A percentile compares a stretch with the other conserved stretches of the same genome.
phyloP scores from a whole-genome alignment of 2,329 filamentous ascomycete species.

The Cladophialophora bantiana region DNA sequence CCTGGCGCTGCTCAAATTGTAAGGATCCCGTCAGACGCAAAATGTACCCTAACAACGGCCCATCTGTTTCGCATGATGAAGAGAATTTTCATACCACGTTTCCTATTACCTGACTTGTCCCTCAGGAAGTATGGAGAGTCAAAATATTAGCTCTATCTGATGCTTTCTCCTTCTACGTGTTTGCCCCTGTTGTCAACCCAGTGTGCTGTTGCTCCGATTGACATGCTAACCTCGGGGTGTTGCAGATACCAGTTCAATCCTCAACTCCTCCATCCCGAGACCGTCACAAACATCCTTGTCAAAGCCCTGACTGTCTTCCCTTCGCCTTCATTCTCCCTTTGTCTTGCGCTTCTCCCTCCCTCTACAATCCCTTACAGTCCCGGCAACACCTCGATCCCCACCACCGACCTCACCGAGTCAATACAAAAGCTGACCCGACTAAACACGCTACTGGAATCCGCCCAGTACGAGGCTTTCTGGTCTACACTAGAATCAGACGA shows the following conservation, averaged over 20 bases:
- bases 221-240: constrained; percentile 30
- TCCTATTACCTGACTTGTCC: constrained; percentile 91
- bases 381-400: constrained; percentile 51
- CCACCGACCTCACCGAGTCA: constrained; percentile 75
- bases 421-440: constrained; percentile 85
- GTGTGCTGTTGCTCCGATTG: neutral
- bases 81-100: constrained; percentile 75
- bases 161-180: neutral
- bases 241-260: constrained; percentile 98
- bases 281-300: constrained; percentile 98
- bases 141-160: constrained; percentile 79
- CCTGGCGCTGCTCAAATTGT: constrained; percentile 95
- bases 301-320: constrained; percentile 98
- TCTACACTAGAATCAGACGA: constrained; percentile 89
- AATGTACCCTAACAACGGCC: neutral
- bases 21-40: constrained; percentile 48
- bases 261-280: constrained; percentile 94
- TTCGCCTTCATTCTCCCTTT: constrained; percentile 91
- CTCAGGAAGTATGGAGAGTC: constrained; percentile 69
- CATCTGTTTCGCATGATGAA: constrained; percentile 71
- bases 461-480: constrained; percentile 94
- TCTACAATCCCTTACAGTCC: constrained; percentile 72
- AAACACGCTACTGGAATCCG: constrained; percentile 85
- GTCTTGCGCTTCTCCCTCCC: constrained; percentile 90
- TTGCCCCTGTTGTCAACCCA: neutral